These are phyloP conservation scores for Salinomyces thailandicus DNA, from an alignment of 2,329 filamentous ascomycete species.

Conservation along the genomic window DNA sequence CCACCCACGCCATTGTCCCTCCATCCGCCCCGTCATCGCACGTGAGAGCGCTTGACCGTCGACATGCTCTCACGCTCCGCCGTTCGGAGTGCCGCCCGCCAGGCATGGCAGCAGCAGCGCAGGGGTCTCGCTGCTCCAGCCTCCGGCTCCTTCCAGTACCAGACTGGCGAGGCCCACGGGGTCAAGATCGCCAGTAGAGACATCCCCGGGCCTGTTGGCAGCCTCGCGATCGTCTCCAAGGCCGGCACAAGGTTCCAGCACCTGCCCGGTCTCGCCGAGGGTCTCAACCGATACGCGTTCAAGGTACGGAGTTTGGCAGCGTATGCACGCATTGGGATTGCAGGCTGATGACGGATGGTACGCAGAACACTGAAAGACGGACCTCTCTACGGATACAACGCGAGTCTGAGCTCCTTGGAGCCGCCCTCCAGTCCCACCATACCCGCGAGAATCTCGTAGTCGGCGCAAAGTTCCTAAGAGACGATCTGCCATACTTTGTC, in stretches of 20 bases:
- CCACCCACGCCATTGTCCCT: constrained; percentile 11
- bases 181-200: constrained; percentile 91
- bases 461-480: constrained; percentile 86
- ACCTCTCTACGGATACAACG: constrained; percentile 86
- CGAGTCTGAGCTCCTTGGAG: constrained; percentile 90
- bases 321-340: constrained; percentile 3
- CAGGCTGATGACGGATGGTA: constrained; percentile 10
- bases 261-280: constrained; percentile 78
- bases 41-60: constrained; percentile 15
- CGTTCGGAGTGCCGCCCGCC: constrained; percentile 51
- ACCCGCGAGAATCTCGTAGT: constrained; percentile 88
- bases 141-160: constrained; percentile 73
- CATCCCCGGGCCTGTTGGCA: constrained; percentile 76
- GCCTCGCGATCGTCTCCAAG: constrained; percentile 84
- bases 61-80: constrained; percentile 58
- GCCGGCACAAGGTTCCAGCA: constrained; percentile 90
- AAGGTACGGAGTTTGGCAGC: constrained; percentile 51
- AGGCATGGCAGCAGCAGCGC: constrained; percentile 50
- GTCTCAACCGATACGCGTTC: constrained; percentile 91
- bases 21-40: constrained; percentile 11
- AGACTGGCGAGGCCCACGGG: constrained; percentile 73
- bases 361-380: constrained; percentile 71
- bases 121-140: constrained; percentile 57
- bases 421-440: constrained; percentile 77
- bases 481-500: constrained; percentile 94